Base-by-base conservation (phyloP, 192 early-diverging fungal genomes). In the Nowakowskiella sp. region DNA sequence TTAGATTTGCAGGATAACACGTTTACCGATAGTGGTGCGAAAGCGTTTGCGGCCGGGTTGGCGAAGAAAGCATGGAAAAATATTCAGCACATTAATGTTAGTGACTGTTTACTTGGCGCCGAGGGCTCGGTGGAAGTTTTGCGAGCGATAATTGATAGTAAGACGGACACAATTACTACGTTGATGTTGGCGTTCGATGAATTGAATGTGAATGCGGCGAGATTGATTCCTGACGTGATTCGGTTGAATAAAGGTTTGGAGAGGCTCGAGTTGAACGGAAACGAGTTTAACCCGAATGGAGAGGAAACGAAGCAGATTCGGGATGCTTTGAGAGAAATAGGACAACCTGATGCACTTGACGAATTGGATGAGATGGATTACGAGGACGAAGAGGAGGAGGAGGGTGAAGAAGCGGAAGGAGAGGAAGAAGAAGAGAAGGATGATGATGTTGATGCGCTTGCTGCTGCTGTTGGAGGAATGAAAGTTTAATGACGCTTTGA, bases 1-100 rank as follows among this genome's bases (percentile, higher is more conserved):
- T 59, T 98, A 23, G 91, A 98, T 71, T 65, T 98, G 31, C 91
- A 98, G 69, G 94, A 98, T 62, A 98, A 98, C 69, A 98, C 94
- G 0, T 93, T 98, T 49, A 92, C 91, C 1, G 71, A 75, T 28
- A 64, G 65, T 16, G 94, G 94, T 16, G 86, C 89, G 27, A 47
- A 57, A 10, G 87, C 89, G 8, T 75, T 98, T 51, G 88, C 91
- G 4, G 57, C 67, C 16, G 85, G 85, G 2, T 66, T 98, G 31
- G 62, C 76, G 6, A n/a, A n/a, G n/a, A n/a, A n/a, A n/a, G 62
- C 65, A 6, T 98, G 94, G 94, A 68, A 77, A n/a, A 49, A 85
- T 0, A 65, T 98, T 31, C 81, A 79, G 49, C 51, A 60, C 13
- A 75, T 98, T 22, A 91, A 98, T 62, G 60, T 98, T 31, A 88